Percentiles rank a stretch among this genome's conserved stretches.
These are phyloP conservation scores for Candida vaughaniae DNA, from an alignment of 805 yeast genomes.

Conservation along the genomic window DNA sequence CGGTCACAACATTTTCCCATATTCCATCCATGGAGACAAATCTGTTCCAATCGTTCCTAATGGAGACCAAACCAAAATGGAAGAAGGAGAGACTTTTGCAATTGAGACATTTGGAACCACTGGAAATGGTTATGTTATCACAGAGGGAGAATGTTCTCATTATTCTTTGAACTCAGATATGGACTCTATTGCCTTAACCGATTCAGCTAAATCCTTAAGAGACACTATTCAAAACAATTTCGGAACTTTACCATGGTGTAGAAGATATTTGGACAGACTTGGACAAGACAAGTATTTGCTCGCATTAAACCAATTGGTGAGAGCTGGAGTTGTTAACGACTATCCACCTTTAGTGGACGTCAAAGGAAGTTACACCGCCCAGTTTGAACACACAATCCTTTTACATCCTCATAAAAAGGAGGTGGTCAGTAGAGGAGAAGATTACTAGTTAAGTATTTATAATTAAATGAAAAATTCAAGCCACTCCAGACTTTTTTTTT, in stretches of 20 bases:
- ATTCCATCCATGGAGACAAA: constrained; percentile 88
- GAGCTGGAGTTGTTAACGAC: constrained; percentile 84
- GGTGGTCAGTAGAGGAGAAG: constrained; percentile 93
- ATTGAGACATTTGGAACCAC: constrained; percentile 98
- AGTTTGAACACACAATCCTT: constrained; percentile 90
- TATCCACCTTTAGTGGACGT: constrained; percentile 90
- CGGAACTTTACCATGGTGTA: constrained; percentile 95
- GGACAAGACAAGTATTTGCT: constrained; percentile 91
- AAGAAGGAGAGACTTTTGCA: constrained; percentile 97
- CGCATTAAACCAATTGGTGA: constrained; percentile 82
- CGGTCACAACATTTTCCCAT: constrained; percentile 90
- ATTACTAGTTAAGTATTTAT: constrained; percentile 51
- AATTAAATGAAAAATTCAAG: no score
- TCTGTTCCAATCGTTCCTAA: constrained; percentile 94
- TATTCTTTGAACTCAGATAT: constrained; percentile 65
- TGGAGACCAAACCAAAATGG: constrained; percentile 95
- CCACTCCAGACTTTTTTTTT: no score
- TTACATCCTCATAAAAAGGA: constrained; percentile 91
- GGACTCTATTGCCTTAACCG: constrained; percentile 46
- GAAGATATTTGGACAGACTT: constrained; percentile 85
- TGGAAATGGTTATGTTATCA: constrained; percentile 85
- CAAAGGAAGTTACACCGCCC: constrained; percentile 90
- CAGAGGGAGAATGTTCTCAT: constrained; percentile 93
- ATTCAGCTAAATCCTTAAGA: constrained; percentile 68
- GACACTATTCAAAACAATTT: constrained; percentile 73